Conservation (phyloP, 257 asterid species). For the Nicotiana tabacum region DNA sequence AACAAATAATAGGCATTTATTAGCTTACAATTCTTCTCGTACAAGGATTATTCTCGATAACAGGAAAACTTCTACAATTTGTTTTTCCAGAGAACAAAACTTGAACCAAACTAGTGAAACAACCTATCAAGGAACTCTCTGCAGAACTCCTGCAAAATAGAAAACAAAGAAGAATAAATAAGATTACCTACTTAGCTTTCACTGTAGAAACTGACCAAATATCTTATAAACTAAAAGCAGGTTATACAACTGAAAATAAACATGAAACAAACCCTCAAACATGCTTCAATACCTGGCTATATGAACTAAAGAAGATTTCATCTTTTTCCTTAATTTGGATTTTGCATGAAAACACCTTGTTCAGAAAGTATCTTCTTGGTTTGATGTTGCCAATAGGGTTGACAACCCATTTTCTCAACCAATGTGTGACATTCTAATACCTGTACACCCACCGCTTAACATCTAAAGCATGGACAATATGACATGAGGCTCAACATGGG, state of each 20-base stretch:
- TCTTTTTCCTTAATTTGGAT: neutral
- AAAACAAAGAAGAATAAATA: neutral
- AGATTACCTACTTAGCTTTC: neutral
- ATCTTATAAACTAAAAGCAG: neutral
- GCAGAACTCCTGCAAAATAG: neutral
- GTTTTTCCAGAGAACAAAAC: neutral
- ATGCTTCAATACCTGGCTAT: neutral
- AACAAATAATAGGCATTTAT: neutral
- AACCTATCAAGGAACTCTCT: conserved; percentile 1
- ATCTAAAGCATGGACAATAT: neutral
- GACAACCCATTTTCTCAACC: neutral
- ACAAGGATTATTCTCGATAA: conserved; percentile 10
- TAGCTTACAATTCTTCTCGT: conserved; percentile 6
- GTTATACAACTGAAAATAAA: neutral
- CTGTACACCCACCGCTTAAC: neutral
- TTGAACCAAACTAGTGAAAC: neutral
- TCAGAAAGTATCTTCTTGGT: neutral
- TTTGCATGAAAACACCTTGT: neutral
- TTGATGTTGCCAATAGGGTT: neutral
- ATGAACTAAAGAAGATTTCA: neutral
- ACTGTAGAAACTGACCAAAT: neutral
- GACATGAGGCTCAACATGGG: neutral
- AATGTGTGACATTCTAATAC: neutral
- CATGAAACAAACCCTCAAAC: neutral
- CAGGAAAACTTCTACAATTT: neutral